Base-by-base conservation (phyloP, 306 rosid species). In the Quercus parvula region DNA sequence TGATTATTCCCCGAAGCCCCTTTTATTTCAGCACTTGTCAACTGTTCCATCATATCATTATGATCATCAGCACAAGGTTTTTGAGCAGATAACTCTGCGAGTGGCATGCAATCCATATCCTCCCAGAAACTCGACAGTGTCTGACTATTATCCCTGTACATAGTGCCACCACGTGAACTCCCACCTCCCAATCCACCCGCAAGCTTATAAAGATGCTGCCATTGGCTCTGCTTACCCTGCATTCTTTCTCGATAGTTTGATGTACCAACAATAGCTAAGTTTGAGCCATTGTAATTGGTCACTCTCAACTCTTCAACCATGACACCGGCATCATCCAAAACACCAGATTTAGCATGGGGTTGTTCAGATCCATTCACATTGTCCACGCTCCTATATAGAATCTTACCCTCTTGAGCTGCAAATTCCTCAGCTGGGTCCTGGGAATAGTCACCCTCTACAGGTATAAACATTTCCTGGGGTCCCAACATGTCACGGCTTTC, bases 171-270 rank as follows among this genome's bases (percentile, higher is more conserved):
- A 9, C 25, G 73, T 41, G 91, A 84, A 86, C 85, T 85, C 75
- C 89, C 92, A 75, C 84, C 79, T 57, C 94, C 91, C 19, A 93
- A 88, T 81, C 92, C 89, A 78, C 87, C 80, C n/a, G 68, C 90
- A 19, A 84, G 82, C 80, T 89, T 95, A 88, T 86, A 88, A 82
- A 90, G 83, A 90, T 86, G 88, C 81, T 72, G 91, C 94, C 94
- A 87, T 31, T 78, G 91, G 73, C 67, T 91, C 72, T 80, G 93
- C 84, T 83, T 78, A 71, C 76, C 57, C 83, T 75, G 86, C 74
- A 85, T 57, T 54, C 87, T 84, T 69, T 77, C 85, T 73, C 86
- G 88, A 78, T 76, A 86, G 77, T 61, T 87, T 24, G 97, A 90
- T 56, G 97, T 81, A 24, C 96, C 94, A 56, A 79, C 72, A 54